These are phyloP conservation scores for Elongisporangium prolatum DNA, from an alignment of 352 stramenopile species.

Conservation along the genomic window DNA sequence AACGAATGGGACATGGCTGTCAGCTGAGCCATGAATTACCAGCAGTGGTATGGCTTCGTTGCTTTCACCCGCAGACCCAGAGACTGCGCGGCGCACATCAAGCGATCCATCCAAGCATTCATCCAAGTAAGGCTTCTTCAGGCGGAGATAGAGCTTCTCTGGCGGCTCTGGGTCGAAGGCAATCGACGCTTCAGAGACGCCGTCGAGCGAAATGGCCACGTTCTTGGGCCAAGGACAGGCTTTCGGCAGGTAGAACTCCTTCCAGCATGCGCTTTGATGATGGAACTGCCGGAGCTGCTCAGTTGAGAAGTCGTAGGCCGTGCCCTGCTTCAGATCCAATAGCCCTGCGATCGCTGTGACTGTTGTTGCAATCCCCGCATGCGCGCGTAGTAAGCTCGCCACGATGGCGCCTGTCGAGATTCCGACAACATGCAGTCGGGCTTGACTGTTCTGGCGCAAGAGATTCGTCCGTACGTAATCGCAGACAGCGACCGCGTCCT, in stretches of 20 bases:
- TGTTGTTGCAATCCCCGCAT: conserved; percentile 32
- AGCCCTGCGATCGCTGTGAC: conserved; percentile 60
- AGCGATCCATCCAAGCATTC: conserved; percentile 43
- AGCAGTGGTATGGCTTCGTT: conserved; percentile 24
- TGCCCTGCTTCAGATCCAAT: conserved; percentile 36
- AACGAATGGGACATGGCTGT: conserved; percentile 49
- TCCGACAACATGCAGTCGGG: conserved; percentile 51
- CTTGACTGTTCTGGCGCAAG: conserved; percentile 11
- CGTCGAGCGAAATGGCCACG: conserved; percentile 38
- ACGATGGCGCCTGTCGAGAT: conserved; percentile 75
- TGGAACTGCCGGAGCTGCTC: conserved; percentile 40
- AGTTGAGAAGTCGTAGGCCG: conserved; percentile 53
- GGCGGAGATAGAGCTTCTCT: conserved; percentile 46
- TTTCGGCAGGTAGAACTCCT: conserved; percentile 64
- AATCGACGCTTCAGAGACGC: conserved; percentile 10
- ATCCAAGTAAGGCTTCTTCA: conserved; percentile 43
- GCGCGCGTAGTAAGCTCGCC: conserved; percentile 40
- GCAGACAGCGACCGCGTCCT: conserved; percentile 50
- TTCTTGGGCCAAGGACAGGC: conserved; percentile 27
- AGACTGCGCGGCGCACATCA: conserved; percentile 35
- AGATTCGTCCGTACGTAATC: conserved; percentile 28
- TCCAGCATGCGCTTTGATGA: conserved; percentile 44
- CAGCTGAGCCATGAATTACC: conserved; percentile 61
- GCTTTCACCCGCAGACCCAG: conserved; percentile 5
- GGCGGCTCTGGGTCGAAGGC: conserved; percentile 10